Base-by-base conservation (phyloP, 495 filamentous ascomycete species). In the Talaromyces wortmannii region DNA sequence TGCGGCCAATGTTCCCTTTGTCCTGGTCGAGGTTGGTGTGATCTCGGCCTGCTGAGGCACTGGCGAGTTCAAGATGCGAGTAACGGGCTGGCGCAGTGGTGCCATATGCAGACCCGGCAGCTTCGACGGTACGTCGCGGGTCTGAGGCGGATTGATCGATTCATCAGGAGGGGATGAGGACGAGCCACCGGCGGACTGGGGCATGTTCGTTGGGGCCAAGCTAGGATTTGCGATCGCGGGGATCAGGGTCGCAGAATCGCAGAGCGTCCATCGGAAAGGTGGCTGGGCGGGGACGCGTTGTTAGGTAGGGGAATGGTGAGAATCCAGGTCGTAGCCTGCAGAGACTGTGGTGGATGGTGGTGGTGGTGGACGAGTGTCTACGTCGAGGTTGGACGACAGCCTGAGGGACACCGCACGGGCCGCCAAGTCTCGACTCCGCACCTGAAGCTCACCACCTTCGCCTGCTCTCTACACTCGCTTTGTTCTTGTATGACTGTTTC, bases 1-100 rank as follows among this genome's bases (percentile, higher is more conserved):
- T 23, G 59, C 64, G 17, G 68, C 40, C 59, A 30, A 30, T 45
- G 11, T 53, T 55, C 23, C 64, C 59, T 30, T 65, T 45, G 52
- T 46, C 55, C 5, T 67, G 63, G 46, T 59, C 59, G 30, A 60
- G 67, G 67, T 32, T 66, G 33, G 60, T 12, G 61, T 71, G 36
- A 75, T 73, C 56, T 73, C 77, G 11, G 77, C 75, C 57, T 81
- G 75, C 33, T 78, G 62, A 7, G 77, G 72, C 13, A 73, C 68
- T 15, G 73, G 76, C 16, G 66, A 59, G 50, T 67, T 72, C 53
- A 74, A 62, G n/a, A 61, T 64, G 17, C 71, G 73, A 31, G 76
- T 69, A 17, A 70, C 71, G 11, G 74, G 76, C 50, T 77, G 73
- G 42, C 75, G 74, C 44, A 81, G 64, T 51, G 77, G 77, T 55